phyloP scores from a whole-genome alignment of 768 basidiomycete genomes.

The Amanita exitialis region DNA sequence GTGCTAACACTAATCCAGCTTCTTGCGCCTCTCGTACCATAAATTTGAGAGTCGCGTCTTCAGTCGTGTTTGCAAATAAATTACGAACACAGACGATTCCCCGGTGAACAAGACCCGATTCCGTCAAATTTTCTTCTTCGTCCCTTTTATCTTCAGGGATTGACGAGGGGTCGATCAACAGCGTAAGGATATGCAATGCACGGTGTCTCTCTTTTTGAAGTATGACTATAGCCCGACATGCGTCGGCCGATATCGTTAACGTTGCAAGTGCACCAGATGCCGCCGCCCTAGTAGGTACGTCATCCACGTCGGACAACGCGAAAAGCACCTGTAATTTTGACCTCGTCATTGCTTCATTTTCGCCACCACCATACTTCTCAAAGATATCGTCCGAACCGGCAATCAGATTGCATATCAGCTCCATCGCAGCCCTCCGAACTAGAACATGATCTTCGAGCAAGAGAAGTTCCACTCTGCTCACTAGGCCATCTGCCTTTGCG shows the following conservation, averaged over 20 bases:
- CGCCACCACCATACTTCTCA: slow-evolving; percentile 51
- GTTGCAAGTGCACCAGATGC: slow-evolving; percentile 86
- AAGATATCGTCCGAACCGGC: slow-evolving; percentile 69
- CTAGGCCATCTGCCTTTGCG: slow-evolving; percentile 45
- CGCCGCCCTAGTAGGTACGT: slow-evolving; percentile 77
- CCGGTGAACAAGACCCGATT: slow-evolving; percentile 66
- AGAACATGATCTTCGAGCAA: slow-evolving; percentile 77
- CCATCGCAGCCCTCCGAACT: slow-evolving; percentile 79
- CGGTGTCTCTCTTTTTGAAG: slow-evolving; percentile 59
- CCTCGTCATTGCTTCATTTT: slow-evolving; percentile 27
- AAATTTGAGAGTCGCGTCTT: slow-evolving; percentile 24
- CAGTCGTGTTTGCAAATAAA: slow-evolving; percentile 37
- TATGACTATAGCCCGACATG: slow-evolving; percentile 50
- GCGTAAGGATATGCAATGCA: slow-evolving; percentile 55
- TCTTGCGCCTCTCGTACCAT: slow-evolving; percentile 43
- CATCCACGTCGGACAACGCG: slow-evolving; percentile 81
- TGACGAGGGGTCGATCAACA: slow-evolving; percentile 52
- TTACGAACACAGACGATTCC: slow-evolving; percentile 70
- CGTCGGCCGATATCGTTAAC: slow-evolving; percentile 50
- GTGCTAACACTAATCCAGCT: slow-evolving; percentile 40
- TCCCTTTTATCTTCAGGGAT: slow-evolving; percentile 20
- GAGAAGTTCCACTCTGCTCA: slow-evolving; percentile 60
- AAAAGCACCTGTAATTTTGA: slow-evolving; percentile 75
- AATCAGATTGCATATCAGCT: slow-evolving; percentile 88
- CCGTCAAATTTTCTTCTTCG: slow-evolving; percentile 25